These are phyloP conservation scores for Abrus pulchellus DNA, from an alignment of 306 rosid species.

Conservation along the genomic window DNA sequence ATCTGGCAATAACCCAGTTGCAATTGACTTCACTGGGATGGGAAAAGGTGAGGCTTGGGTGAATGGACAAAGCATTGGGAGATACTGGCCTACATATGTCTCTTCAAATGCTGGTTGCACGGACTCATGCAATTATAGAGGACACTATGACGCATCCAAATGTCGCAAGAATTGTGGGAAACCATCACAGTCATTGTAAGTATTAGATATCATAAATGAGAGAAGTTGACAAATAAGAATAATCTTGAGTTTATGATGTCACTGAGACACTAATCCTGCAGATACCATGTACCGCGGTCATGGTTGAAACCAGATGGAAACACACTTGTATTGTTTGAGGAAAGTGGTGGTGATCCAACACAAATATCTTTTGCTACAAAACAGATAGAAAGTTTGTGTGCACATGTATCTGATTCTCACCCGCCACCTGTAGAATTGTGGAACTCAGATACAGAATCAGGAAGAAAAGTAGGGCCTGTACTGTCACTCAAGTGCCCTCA, in stretches of 20 bases:
- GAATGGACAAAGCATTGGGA: conserved; percentile 96
- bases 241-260: conserved; percentile 42
- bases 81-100: conserved; percentile 82
- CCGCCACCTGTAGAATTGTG: conserved; percentile 81
- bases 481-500: conserved; percentile 80
- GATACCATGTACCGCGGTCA: conserved; percentile 88
- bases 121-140: conserved; percentile 74
- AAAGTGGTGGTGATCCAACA: conserved; percentile 88
- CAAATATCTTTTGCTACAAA: conserved; percentile 71
- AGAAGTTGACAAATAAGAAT: conserved; percentile 34
- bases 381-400: conserved; percentile 75
- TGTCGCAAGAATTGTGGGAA: conserved; percentile 88
- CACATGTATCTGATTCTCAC: conserved; percentile 86
- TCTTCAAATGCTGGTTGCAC: conserved; percentile 69
- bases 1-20: conserved; percentile 81
- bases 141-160: conserved; percentile 65
- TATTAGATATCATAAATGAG: conserved; percentile 32
- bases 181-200: conserved; percentile 88
- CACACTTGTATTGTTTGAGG: conserved; percentile 85
- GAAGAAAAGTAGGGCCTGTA: conserved; percentile 57
- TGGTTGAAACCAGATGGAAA: conserved; percentile 78
- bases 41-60: conserved; percentile 99
- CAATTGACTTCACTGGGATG: conserved; percentile 89
- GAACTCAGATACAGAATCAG: conserved; percentile 60
- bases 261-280: conserved; percentile 43